Base-by-base conservation (phyloP, 139 green algal genomes). In the Micromonas pusilla region DNA sequence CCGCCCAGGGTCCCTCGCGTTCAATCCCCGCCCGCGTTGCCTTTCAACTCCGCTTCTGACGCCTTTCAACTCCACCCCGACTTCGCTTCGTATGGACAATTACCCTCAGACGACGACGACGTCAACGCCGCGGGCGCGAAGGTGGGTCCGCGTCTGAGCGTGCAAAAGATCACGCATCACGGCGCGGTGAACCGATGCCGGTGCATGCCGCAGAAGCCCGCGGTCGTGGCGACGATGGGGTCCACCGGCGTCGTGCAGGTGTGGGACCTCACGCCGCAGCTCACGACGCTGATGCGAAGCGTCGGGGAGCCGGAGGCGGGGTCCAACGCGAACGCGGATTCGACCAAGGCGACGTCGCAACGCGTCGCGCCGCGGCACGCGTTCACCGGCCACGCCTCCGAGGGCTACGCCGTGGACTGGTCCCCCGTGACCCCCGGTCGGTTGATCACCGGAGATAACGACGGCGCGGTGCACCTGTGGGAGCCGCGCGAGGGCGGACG, bases 371-470 rank as follows among this genome's bases (percentile, higher is more conserved):
- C 82, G 0, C 77, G 77, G 66, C 76, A 86, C 19, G 60, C 82
- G 19, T 87, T 83, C 70, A 81, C 57, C 0, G 85, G 81, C 23
- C 86, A 90, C 79, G 54, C 77, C n/a, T 81, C 72, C 6, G 95
- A 99, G 87, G 95, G 95, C 30, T 97, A 93, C 82, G 85, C 88
- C 6, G 91, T 97, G 32, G 94, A 97, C 81, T 99, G 94, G 95
- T 91, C 85, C 66, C 91, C 95, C 21, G 87, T 90, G 5, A 85
- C 79, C 33, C 66, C 80, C 16, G 94, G 91, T 19, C 81, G 88
- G 3, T 84, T 99, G 64, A 85, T 62, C 84, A 93, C 78, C 9
- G 91, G 90, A 3, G 91, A 94, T 79, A 91, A 87, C 86, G 83
- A 77, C 30, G 75, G 80, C 30, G 79, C 83, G 25, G 90, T 98